Percentiles rank a stretch among this genome's conserved stretches.
These are phyloP conservation scores for Xylariaceae sp. DNA, from an alignment of 2,329 filamentous ascomycete genomes.

Conservation along the genomic window DNA sequence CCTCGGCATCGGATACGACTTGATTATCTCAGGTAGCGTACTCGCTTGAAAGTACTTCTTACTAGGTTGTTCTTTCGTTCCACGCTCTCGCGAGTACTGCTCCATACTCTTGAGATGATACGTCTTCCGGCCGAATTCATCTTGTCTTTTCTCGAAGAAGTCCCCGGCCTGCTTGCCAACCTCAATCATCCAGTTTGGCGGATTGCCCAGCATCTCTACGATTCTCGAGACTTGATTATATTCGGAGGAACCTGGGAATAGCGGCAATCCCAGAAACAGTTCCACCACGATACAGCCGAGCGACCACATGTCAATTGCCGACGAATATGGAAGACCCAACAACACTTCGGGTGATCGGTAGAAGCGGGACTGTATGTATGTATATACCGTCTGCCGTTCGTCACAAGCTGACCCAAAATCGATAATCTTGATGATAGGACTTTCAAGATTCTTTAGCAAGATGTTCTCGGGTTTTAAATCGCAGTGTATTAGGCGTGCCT, in stretches of 20 bases:
- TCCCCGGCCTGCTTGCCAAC: slow-evolving; percentile 97
- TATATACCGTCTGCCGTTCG: slow-evolving; percentile 97
- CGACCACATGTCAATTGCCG: slow-evolving; percentile 99
- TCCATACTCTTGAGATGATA: slow-evolving; percentile 97
- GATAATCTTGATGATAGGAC: slow-evolving; percentile 99
- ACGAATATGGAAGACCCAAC: slow-evolving; percentile 94
- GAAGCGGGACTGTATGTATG: slow-evolving; percentile 97
- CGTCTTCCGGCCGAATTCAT: slow-evolving; percentile 89
- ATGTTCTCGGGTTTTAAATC: slow-evolving; percentile 99
- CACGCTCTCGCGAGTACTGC: slow-evolving; percentile 93
- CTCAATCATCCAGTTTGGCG: slow-evolving; percentile 98
- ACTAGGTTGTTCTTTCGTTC: slow-evolving; percentile 96
- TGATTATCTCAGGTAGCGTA: slow-evolving; percentile 94
- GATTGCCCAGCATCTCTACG: slow-evolving; percentile 95
- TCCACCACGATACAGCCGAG: slow-evolving; percentile 98
- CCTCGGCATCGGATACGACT: slow-evolving; percentile 95
- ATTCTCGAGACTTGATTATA: slow-evolving; percentile 98
- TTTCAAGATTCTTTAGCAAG: slow-evolving; percentile 94
- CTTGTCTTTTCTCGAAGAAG: slow-evolving; percentile 90
- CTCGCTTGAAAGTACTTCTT: slow-evolving; percentile 99
- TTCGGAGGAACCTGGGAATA: slow-evolving; percentile 96
- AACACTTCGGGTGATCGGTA: slow-evolving; percentile 96
- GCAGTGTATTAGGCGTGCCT: slow-evolving; percentile 95
- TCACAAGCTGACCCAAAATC: slow-evolving; percentile 99
- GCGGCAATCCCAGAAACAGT: slow-evolving; percentile 87